These are phyloP conservation scores for Pythium aquatile DNA, from an alignment of 352 stramenopile genomes.

Conservation along the genomic window DNA sequence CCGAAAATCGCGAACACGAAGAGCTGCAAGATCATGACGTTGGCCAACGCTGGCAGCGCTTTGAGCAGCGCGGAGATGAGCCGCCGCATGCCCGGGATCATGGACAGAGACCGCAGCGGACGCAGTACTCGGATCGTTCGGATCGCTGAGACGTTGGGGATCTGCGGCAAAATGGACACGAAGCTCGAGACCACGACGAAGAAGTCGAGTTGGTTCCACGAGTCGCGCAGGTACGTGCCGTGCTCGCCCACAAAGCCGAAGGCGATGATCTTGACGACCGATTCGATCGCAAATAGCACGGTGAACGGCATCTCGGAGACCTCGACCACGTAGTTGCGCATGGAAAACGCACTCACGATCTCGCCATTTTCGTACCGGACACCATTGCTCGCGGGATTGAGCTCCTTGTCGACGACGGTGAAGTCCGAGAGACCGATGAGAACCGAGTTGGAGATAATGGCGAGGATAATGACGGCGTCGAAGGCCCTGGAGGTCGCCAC, in stretches of 20 bases:
- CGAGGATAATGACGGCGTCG: conserved; percentile 81
- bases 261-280: conserved; percentile 89
- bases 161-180: conserved; percentile 47
- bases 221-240: conserved; percentile 78
- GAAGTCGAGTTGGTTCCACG: conserved; percentile 93
- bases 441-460: conserved; percentile 86
- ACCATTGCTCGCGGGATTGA: conserved; percentile 62
- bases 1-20: conserved; percentile 92
- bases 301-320: conserved; percentile 86
- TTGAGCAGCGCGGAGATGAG: conserved; percentile 85
- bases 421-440: conserved; percentile 87
- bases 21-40: conserved; percentile 88
- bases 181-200: conserved; percentile 86
- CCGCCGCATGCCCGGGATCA: conserved; percentile 76
- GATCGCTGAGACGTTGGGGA: conserved; percentile 80
- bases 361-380: conserved; percentile 35
- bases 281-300: conserved; percentile 85
- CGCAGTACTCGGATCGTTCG: conserved; percentile 88
- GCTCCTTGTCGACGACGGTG: conserved; percentile 52
- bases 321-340: conserved; percentile 60
- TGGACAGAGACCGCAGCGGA: conserved; percentile 84
- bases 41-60: conserved; percentile 82
- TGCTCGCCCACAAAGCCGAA: conserved; percentile 67
- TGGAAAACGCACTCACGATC: conserved; percentile 42
- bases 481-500: conserved; percentile 66